A percentile compares a stretch with the other conserved stretches of the same genome.
Evolutionary conservation across 148 eudicot species (phyloP).

Genomic region (Talinum fruticosum): DNA sequence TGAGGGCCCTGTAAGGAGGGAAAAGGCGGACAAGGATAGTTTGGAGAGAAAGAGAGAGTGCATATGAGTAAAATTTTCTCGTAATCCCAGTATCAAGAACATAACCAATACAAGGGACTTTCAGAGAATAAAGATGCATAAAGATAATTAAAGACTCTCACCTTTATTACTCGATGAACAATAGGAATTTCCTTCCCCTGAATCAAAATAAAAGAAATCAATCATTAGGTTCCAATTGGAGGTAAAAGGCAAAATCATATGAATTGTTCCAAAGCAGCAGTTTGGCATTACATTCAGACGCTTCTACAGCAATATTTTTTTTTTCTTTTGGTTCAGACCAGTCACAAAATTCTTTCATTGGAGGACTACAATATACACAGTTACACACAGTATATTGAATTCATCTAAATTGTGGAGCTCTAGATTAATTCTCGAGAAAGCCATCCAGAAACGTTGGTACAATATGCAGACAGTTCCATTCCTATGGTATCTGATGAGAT

Average conservation of each 20-base stretch:
- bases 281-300: no score
- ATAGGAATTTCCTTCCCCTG: conserved; percentile 82
- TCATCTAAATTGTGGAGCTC: neutral
- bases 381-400: no score
- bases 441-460: neutral
- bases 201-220: neutral
- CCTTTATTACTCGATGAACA: conserved; percentile 80
- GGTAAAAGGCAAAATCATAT: neutral
- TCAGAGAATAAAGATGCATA: neutral
- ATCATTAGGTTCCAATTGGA: neutral
- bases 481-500: neutral
- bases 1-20: no score
- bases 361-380: neutral
- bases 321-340: no score
- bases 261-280: neutral
- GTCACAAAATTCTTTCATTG: neutral
- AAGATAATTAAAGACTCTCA: neutral
- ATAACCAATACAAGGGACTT: neutral
- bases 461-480: neutral
- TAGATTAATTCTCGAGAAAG: neutral
- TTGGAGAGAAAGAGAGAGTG: no score
- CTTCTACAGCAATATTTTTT: no score
- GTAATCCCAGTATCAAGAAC: neutral
- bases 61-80: no score
- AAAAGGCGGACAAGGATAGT: no score